Conservation (phyloP, 345 rosid genomes). For the Toxicodendron radicans region DNA sequence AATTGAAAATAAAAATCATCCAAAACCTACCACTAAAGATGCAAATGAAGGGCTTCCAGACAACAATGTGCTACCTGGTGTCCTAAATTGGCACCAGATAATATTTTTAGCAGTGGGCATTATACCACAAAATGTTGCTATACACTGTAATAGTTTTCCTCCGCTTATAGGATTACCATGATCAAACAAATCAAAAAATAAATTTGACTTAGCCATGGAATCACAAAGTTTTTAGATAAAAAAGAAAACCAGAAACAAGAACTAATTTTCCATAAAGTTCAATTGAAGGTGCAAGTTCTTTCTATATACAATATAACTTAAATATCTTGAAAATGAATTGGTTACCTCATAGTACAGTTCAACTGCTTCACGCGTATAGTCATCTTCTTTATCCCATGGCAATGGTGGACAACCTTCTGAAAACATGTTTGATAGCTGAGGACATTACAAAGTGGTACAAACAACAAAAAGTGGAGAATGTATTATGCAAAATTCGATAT, state of each 20-base stretch:
- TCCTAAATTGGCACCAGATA: too few species aligned
- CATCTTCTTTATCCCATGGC: slow-evolving; percentile 70
- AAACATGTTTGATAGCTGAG: slow-evolving; percentile 77
- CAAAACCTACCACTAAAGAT: not conserved
- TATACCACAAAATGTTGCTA: not conserved
- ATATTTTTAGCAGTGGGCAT: too few species aligned
- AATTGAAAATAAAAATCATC: slow-evolving; percentile 1
- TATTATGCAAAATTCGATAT: slow-evolving; percentile 4
- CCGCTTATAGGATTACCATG: not conserved
- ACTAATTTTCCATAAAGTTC: not conserved
- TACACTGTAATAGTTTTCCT: not conserved
- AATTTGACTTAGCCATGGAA: not conserved
- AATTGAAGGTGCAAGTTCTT: not conserved
- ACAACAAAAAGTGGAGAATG: not conserved
- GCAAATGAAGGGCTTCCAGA: not conserved
- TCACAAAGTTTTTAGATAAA: not conserved
- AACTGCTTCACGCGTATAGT: slow-evolving; percentile 66
- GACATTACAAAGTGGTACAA: slow-evolving; percentile 33
- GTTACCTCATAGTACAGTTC: slow-evolving; percentile 88
- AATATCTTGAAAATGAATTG: not conserved
- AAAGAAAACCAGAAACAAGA: not conserved
- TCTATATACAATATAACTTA: not conserved
- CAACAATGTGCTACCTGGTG: too few species aligned
- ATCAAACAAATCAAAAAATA: not conserved
- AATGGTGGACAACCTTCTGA: slow-evolving; percentile 71